Evolutionary conservation across 2,329 filamentous ascomycete genomes (phyloP).

Genomic region (Phialophora macrospora): DNA sequence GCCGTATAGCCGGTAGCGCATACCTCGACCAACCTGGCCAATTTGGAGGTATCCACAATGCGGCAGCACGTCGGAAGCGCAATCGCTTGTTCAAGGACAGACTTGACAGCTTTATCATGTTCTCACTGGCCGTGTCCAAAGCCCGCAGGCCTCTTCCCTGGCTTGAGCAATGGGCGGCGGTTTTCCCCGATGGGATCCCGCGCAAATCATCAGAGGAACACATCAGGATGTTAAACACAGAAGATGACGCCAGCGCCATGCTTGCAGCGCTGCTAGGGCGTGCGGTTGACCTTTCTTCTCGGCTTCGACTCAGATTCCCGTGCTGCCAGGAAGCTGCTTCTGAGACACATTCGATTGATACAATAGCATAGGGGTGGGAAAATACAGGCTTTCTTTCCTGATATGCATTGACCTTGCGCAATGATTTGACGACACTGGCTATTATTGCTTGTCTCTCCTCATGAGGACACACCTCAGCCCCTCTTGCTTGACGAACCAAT

Average conservation of each 20-base stretch:
- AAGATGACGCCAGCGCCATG: not conserved
- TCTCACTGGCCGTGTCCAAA: not conserved
- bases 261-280: not conserved
- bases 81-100: not conserved
- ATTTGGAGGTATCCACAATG: not conserved
- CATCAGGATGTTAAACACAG: not conserved
- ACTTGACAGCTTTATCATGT: not conserved
- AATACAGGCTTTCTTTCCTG: not conserved
- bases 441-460: slow-evolving; percentile 7
- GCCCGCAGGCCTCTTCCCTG: not conserved
- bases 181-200: not conserved
- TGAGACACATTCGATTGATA: not conserved
- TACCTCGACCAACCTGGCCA: not conserved
- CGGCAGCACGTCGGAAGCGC: too few relatives aligned
- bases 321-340: not conserved
- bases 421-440: not conserved
- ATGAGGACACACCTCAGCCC: slow-evolving; percentile 21
- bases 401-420: not conserved
- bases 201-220: not conserved
- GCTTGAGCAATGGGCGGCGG: not conserved
- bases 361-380: not conserved
- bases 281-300: not conserved
- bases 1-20: not conserved
- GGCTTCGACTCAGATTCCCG: not conserved
- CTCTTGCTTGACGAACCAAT: slow-evolving; percentile 57